Percentiles rank a stretch among this genome's conserved stretches.
phyloP scores from a whole-genome alignment of 1,284 basidiomycete species.

The Irpex sp. region DNA sequence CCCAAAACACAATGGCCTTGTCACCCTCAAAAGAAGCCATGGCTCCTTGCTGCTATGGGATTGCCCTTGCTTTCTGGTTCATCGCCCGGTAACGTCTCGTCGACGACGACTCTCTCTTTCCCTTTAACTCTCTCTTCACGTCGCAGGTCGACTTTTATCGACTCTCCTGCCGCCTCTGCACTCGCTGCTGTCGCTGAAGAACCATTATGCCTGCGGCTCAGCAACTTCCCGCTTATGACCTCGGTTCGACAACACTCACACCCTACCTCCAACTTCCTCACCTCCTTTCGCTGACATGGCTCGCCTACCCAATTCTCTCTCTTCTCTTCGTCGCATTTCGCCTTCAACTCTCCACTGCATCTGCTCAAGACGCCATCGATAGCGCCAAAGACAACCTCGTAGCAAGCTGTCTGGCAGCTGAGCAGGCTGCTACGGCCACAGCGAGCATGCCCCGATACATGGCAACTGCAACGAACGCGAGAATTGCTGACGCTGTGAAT shows the following conservation, averaged over 20 bases:
- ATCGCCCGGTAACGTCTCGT: constrained; percentile 18
- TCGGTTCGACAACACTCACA: constrained; percentile 52
- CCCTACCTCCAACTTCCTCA: constrained; percentile 84
- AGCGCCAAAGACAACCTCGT: constrained; percentile 73
- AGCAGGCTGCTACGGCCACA: constrained; percentile 76
- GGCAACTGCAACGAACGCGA: constrained; percentile 79
- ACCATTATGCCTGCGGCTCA: constrained; percentile 32
- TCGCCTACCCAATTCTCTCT: constrained; percentile 81
- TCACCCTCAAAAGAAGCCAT: constrained; percentile 23
- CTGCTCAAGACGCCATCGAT: constrained; percentile 63
- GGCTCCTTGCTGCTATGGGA: constrained; percentile 12
- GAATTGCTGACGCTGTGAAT: constrained; percentile 76
- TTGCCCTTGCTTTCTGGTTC: background rate
- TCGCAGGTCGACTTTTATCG: constrained; percentile 44
- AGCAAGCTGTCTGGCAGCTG: constrained; percentile 78
- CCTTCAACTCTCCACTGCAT: constrained; percentile 68
- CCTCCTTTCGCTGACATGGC: constrained; percentile 81
- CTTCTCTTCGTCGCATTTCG: constrained; percentile 85
- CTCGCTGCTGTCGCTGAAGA: constrained; percentile 14
- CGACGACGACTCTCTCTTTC: constrained; percentile 21
- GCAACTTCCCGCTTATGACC: constrained; percentile 45
- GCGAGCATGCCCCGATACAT: constrained; percentile 86
- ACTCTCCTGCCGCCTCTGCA: background rate
- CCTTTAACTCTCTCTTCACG: constrained; percentile 24
- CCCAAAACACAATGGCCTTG: constrained; percentile 20